phyloP scores from a whole-genome alignment of 1,284 basidiomycete species.

The Ustilago sp. region DNA sequence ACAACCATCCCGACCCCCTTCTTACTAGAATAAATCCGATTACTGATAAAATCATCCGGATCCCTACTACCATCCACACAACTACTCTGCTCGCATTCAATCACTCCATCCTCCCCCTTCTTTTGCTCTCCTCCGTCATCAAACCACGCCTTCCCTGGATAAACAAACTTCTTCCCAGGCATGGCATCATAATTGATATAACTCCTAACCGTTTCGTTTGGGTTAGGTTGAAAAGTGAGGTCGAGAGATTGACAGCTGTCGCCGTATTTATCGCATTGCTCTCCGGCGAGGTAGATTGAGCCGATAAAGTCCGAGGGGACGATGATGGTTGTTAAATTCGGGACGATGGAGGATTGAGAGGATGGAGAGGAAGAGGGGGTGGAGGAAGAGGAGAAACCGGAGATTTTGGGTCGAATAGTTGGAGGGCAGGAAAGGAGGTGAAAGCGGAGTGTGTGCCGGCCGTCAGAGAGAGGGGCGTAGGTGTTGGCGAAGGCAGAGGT shows the following conservation, averaged over 20 bases:
- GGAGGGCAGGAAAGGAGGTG: constrained; percentile 21
- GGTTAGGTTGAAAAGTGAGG: constrained; percentile 34
- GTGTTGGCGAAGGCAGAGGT: not conserved
- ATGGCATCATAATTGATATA: constrained; percentile 41
- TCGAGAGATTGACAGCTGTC: constrained; percentile 35
- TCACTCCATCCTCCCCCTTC: constrained; percentile 11
- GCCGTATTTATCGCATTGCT: constrained; percentile 36
- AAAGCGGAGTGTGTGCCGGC: constrained; percentile 44
- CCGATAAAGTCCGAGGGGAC: constrained; percentile 43
- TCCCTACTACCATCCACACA: constrained; percentile 34
- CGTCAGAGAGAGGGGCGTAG: constrained; percentile 14
- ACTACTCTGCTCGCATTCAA: constrained; percentile 24
- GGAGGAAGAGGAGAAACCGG: constrained; percentile 27
- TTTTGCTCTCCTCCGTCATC: constrained; percentile 23
- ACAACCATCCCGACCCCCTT: constrained; percentile 38
- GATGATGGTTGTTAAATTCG: constrained; percentile 15
- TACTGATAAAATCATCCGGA: constrained; percentile 38
- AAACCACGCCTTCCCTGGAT: constrained; percentile 37
- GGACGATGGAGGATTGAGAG: not conserved
- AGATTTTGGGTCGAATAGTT: constrained; percentile 35
- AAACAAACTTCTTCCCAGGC: constrained; percentile 35
- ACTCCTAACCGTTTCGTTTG: constrained; percentile 29
- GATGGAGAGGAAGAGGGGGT: constrained; percentile 19
- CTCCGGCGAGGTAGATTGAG: constrained; percentile 39
- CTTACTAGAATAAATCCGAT: constrained; percentile 30